Evolutionary conservation across 148 eudicot species (phyloP).

Genomic region (Arbutus unedo): DNA sequence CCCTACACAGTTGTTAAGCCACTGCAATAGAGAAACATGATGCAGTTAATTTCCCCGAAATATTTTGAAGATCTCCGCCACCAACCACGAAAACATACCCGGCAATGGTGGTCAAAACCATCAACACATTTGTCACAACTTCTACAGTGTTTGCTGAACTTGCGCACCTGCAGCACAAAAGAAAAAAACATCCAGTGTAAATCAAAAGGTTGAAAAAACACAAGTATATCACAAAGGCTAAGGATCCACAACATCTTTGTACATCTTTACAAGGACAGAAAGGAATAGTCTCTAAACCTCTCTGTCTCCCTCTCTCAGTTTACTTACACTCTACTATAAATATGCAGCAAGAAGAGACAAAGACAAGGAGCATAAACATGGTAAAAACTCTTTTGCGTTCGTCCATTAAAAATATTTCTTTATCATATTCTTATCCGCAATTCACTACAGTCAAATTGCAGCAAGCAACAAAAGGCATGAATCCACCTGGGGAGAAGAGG

Average conservation of each 20-base stretch:
- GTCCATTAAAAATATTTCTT: background rate
- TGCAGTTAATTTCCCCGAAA: background rate
- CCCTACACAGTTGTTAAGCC: constrained; percentile 99
- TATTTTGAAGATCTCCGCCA: background rate
- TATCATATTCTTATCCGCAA: background rate
- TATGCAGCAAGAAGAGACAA: constrained; percentile 7
- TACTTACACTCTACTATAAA: background rate
- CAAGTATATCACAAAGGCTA: background rate
- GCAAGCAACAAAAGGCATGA: background rate
- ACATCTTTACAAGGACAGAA: background rate
- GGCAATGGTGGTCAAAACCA: constrained; percentile 99
- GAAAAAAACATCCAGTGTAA: background rate
- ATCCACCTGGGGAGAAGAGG: background rate
- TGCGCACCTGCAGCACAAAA: constrained; percentile 67
- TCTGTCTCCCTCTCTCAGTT: background rate
- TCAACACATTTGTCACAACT: constrained; percentile 99
- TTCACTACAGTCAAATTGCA: background rate
- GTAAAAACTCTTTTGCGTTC: background rate
- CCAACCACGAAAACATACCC: constrained; percentile 45
- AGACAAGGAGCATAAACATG: background rate
- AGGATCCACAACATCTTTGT: background rate
- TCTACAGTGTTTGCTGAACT: constrained; percentile 96
- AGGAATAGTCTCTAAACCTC: background rate
- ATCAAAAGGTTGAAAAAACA: background rate
- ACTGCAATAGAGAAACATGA: constrained; percentile 44